Evolutionary conservation across 768 basidiomycete genomes (phyloP).

Genomic region (Pleurotus salmoneostramineus): DNA sequence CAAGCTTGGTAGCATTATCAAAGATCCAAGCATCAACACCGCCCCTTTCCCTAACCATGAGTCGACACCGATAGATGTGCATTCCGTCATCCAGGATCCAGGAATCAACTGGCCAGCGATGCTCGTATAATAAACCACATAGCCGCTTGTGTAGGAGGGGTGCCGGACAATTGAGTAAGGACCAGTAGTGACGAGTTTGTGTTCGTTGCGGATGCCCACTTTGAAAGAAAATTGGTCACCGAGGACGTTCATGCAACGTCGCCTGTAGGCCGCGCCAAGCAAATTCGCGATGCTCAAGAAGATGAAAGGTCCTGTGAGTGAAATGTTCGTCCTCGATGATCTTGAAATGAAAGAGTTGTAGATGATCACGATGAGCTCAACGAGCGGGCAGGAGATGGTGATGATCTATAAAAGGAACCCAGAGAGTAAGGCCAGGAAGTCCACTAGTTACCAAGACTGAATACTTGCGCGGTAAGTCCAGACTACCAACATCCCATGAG

Average conservation of each 20-base stretch:
- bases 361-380: too few species aligned
- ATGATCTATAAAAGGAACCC: too few species aligned
- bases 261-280: neutral
- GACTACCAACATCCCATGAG: too few species aligned
- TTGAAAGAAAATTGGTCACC: neutral
- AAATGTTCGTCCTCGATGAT: neutral
- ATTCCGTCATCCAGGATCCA: neutral
- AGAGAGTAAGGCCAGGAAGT: too few species aligned
- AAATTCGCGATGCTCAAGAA: neutral
- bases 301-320: neutral
- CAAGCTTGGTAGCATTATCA: neutral
- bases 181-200: neutral
- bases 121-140: neutral
- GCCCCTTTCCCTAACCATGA: neutral
- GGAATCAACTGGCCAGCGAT: neutral
- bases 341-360: too few species aligned
- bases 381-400: too few species aligned
- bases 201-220: neutral
- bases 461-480: too few species aligned
- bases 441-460: too few species aligned
- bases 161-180: neutral
- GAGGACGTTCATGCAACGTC: neutral
- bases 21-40: neutral
- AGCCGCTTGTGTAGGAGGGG: neutral
- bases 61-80: neutral